Base-by-base conservation (phyloP, 2,329 filamentous ascomycete species). In the Claviceps spartinae region DNA sequence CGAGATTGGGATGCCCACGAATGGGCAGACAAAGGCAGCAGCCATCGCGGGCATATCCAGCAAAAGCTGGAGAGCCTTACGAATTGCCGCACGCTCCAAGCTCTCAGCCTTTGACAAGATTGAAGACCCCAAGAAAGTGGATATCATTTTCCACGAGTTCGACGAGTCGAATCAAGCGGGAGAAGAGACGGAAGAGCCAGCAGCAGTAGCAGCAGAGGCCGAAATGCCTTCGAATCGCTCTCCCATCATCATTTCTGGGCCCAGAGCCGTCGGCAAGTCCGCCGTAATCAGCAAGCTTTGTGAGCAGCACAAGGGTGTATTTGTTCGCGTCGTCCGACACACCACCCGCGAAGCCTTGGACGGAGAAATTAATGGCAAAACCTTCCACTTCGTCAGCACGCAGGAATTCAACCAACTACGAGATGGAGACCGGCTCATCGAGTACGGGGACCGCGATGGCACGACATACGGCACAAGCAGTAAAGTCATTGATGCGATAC, bases 61-160 rank as follows among this genome's bases (percentile, higher is more conserved):
- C 71, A 91, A 94, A 66, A 85, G 82, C 52, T 98, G 93, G 93
- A 81, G 90, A 59, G 87, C 88, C 5, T 72, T 98, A 56, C 82
- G 93, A 50, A 79, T 95, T 57, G 86, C 88, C 9, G 82, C 85
- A 52, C 81, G 81, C 57, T 81, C 76, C 52, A 85, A 85, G 60
- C 76, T 97, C 58, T 77, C 81, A 45, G 72, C 82, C 20, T 93
- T 97, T 65, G 90, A 97, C 66, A 88, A 85, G 66, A 86, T 95
- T 47, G 89, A 95, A 52, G 83, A 89, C 57, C 83, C 86, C 42
- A 86, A 85, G 63, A 86, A 88, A 55, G 75, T 84, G 36, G 74
- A 75, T 51, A 61, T 71, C 37, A 70, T 84, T 13, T 84, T 82
- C 54, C 67, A 76, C 50, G 74, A 78, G 38, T 62, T 69, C 36